phyloP scores from a whole-genome alignment of 495 filamentous ascomycete species.

The Podospora didyma region DNA sequence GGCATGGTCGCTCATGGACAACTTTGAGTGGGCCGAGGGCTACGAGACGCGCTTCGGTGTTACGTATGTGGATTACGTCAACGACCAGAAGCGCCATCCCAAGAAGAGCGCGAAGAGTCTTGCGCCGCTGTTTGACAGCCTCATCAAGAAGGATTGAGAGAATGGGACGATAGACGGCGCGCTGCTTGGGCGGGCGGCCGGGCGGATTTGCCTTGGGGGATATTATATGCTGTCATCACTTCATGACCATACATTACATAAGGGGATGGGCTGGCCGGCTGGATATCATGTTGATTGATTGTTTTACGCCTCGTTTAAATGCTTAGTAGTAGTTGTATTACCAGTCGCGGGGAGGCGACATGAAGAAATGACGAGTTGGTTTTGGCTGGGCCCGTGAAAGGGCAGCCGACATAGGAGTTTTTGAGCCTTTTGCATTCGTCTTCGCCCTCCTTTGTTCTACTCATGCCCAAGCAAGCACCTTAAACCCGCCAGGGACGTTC shows the following conservation, averaged over 20 bases:
- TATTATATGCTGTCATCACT: no score
- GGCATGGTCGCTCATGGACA: conserved; percentile 79
- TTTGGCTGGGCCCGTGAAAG: neutral
- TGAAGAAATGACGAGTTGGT: no score
- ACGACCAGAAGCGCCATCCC: conserved; percentile 68
- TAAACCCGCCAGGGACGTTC: conserved; percentile 24
- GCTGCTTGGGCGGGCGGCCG: neutral
- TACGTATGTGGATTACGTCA: conserved; percentile 71
- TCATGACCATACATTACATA: no score
- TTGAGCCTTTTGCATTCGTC: no score
- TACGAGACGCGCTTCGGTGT: conserved; percentile 81
- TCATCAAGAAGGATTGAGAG: conserved; percentile 44
- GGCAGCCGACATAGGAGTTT: neutral
- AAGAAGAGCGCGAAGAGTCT: conserved; percentile 74
- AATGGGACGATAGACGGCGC: neutral
- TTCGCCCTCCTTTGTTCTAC: no score
- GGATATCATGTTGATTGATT: no score
- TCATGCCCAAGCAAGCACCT: no score
- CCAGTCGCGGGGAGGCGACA: no score
- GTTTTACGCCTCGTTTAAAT: no score
- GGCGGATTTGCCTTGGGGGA: no score
- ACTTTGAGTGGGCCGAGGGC: conserved; percentile 71
- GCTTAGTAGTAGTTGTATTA: no score
- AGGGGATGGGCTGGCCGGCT: no score
- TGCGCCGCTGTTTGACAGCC: conserved; percentile 56